phyloP scores from a whole-genome alignment of 1,284 basidiomycete species.

The Leucoagaricus sp. region DNA sequence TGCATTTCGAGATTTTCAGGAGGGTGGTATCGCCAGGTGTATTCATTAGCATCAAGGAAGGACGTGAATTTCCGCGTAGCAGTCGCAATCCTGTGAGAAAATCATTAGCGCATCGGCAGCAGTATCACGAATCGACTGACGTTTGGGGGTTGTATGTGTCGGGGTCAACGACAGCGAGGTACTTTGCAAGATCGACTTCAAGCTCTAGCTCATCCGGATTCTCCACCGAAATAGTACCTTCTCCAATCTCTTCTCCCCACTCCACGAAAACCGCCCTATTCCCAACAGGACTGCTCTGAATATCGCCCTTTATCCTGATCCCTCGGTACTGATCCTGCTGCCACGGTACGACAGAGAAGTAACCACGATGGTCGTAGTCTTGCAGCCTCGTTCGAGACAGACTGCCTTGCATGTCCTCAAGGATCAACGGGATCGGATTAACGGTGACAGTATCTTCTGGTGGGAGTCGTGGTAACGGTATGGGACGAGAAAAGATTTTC shows the following conservation, averaged over 20 bases:
- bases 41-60: conserved; percentile 2
- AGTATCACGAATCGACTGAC: no score
- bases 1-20: conserved; percentile 12
- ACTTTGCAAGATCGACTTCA: not conserved
- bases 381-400: not conserved
- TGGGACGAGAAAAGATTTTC: no score
- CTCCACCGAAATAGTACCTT: conserved; percentile 1
- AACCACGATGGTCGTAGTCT: not conserved
- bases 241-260: conserved; percentile 1
- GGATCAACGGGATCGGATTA: conserved; percentile 1
- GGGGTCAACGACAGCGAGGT: conserved; percentile 1
- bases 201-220: not conserved
- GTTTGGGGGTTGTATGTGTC: conserved; percentile 1
- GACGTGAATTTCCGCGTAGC: conserved; percentile 8
- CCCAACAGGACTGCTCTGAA: not conserved
- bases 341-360: not conserved
- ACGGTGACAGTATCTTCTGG: not conserved
- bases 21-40: conserved; percentile 8
- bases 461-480: not conserved
- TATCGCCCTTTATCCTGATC: not conserved
- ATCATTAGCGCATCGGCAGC: no score
- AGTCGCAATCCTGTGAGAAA: not conserved
- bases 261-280: not conserved
- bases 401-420: conserved; percentile 2
- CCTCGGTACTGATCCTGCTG: not conserved